Evolutionary conservation across 2,329 filamentous ascomycete species (phyloP), one percentile per base, ranked within the genome.

Genomic region (Penicillium fuscoglaucum): DNA sequence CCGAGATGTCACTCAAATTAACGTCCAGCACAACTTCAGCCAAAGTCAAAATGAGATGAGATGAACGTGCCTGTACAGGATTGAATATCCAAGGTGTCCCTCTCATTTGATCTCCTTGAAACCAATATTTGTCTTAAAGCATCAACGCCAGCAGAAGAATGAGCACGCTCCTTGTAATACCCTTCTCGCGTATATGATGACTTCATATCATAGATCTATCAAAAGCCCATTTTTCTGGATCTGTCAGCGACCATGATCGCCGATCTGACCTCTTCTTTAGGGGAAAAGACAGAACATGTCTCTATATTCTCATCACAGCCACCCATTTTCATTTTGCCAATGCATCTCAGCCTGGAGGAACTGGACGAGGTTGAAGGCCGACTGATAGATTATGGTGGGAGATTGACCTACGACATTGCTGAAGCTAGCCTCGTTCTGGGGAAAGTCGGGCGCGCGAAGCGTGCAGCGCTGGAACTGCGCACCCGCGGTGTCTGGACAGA

Each of bases 401-500:
- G 81, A 0, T 71, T 95, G 53, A 93, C 90, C 0, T 87, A 88
- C 58, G 84, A 93, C 71, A 79, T 89, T 52, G 79, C 80, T 15
- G 89, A 93, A 72, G 91, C 91, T 0, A 80, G 84, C 5, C 74
- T 97, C 3, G 80, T 96, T 2, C 72, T 98, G 31, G 91, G 90
- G 2, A 90, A 87, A 64, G 82, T 96, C 35, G 81, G 81, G 0
- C 87, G 85, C 55, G 87, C 84, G 63, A 83, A 86, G 66, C 83
- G 93, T 19, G 91, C 91, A 0, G 80, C 84, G 47, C 87, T 96
- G 66, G 93, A 98, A 74, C 78, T 98, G 60, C 83, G 90, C 53
- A 82, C 84, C 7, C 82, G 85, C 46, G 87, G 86, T 15, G 66
- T 96, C 2, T 77, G 74, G 71, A 78, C 77, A 43, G 72, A 81